Base-by-base conservation (phyloP, 2,329 filamentous ascomycete species). In the Cadophora malorum region DNA sequence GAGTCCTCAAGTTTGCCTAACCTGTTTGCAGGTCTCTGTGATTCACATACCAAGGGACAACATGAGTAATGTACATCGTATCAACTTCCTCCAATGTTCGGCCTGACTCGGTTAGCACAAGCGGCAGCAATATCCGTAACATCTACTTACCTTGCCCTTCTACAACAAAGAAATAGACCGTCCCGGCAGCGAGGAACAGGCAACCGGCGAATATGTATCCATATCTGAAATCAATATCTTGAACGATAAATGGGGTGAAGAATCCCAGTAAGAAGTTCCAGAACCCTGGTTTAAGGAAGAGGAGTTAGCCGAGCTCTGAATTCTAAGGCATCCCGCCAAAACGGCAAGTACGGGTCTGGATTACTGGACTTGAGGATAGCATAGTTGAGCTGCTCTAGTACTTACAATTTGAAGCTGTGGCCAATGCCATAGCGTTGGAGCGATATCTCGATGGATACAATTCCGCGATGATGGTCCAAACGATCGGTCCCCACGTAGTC, bases 151-250 rank as follows among this genome's bases (percentile, higher is more conserved):
- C 65, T 62, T 66, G 58, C 19, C 62, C 65, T 60, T 94, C 91
- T 66, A 91, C 87, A 61, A 94, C 86, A 77, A 93, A 93, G 79
- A 94, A 91, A 81, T 90, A 94, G 33, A 94, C 90, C 16, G 93
- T 80, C 0, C 87, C 73, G 0, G 87, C 85, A 0, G 85, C 89
- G 0, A 85, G 80, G 47, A 91, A 81, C 71, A 90, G 89, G 76
- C 90, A 92, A 0, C 83, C 88, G 0, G 90, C 91, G 77, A 94
- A 94, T 38, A 94, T 86, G 68, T 92, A 91, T 3, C 91, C 91
- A 72, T 92, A 92, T 16, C 67, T 68, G 63, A 74, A 76, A 73
- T 90, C 87, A 64, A 93, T 93, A 1, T 84, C 84, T 0, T 83
- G 80, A 0, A 88, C 90, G 76, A 94, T 93, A 79, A 93, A 93